Evolutionary conservation across 495 filamentous ascomycete species (phyloP).

Genomic region (Astrothelium subdiscretum): DNA sequence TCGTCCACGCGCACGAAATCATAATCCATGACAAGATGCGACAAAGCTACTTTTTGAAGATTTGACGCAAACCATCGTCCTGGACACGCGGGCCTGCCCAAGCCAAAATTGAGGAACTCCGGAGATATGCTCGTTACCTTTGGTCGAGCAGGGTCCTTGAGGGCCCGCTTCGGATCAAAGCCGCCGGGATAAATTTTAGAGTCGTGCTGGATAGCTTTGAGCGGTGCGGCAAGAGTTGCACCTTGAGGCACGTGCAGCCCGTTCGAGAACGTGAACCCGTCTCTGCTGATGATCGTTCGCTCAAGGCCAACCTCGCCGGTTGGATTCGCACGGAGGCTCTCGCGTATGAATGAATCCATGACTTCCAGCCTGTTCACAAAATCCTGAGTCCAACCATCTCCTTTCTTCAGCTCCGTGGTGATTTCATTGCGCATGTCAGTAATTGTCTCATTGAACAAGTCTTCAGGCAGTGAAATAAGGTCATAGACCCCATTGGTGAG

Average conservation of each 20-base stretch:
- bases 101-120: conserved; percentile 3
- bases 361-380: background rate
- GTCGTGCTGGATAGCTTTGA: background rate
- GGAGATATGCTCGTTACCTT: background rate
- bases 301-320: background rate
- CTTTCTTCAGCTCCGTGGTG: background rate
- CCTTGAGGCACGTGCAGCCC: background rate
- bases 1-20: conserved; percentile 17
- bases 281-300: background rate
- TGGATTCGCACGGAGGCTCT: background rate
- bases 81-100: conserved; percentile 15
- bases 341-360: background rate
- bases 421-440: background rate
- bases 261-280: background rate
- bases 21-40: conserved; percentile 30
- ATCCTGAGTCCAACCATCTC: background rate
- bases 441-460: background rate
- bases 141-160: background rate
- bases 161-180: background rate
- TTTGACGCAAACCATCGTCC: conserved; percentile 34
- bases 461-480: background rate
- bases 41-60: conserved; percentile 33
- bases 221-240: background rate
- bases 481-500: background rate
- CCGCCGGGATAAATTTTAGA: background rate